Conservation (phyloP, 306 rosid genomes). For the Carpinus viminea region DNA sequence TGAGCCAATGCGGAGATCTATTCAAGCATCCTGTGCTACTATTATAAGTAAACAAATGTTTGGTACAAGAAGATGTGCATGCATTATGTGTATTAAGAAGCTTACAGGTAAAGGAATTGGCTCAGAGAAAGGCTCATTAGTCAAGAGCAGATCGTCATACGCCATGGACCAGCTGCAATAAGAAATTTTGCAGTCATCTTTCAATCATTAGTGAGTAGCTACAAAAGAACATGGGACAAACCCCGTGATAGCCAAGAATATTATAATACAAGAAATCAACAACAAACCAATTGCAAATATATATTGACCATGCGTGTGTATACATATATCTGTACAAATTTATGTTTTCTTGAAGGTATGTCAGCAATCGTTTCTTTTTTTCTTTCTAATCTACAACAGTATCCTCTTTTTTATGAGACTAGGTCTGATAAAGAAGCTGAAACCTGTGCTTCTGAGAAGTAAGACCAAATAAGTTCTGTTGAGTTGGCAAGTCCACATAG, state of each 20-base stretch:
- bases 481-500: not conserved
- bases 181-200: constrained; percentile 21
- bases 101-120: constrained; percentile 87
- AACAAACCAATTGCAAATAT: constrained; percentile 9
- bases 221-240: constrained; percentile 9
- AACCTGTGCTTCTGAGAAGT: constrained; percentile 8
- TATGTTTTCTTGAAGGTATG: not conserved
- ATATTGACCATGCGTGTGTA: not conserved
- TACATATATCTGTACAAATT: not conserved
- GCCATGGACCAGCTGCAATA: constrained; percentile 94
- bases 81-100: constrained; percentile 21
- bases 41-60: not conserved
- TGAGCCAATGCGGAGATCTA: not conserved
- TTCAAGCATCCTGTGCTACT: not conserved
- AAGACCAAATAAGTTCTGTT: constrained; percentile 5
- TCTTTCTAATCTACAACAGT: not conserved
- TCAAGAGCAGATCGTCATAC: constrained; percentile 79
- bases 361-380: not conserved
- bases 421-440: not conserved
- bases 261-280: not conserved
- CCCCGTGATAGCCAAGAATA: not conserved
- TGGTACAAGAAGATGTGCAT: not conserved
- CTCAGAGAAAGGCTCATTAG: constrained; percentile 71
- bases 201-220: constrained; percentile 2
- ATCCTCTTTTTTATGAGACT: not conserved